Conservation (phyloP, 352 stramenopile species). For the Phytophthora syringae region DNA sequence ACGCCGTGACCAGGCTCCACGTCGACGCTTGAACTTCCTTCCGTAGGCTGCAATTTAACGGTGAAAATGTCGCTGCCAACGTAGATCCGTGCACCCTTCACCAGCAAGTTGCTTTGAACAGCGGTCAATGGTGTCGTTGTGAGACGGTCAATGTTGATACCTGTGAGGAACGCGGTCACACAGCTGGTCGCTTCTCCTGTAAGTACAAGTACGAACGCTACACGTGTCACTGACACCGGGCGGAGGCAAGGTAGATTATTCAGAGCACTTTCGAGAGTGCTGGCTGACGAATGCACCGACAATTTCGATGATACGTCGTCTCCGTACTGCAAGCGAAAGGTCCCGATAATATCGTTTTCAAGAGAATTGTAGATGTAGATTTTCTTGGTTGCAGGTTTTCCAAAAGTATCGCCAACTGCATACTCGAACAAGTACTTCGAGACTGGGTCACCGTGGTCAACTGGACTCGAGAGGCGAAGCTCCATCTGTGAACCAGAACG, state of each 20-base stretch:
- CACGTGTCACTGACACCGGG: constrained; percentile 53
- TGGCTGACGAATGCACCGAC: constrained; percentile 55
- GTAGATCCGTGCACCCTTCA: constrained; percentile 40
- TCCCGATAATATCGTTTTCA: constrained; percentile 65
- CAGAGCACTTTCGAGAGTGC: constrained; percentile 39
- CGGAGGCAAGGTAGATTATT: constrained; percentile 54
- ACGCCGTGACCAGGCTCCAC: constrained; percentile 49
- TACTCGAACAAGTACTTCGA: constrained; percentile 71
- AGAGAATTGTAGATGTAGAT: constrained; percentile 52
- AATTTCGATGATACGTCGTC: constrained; percentile 55
- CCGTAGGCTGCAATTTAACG: constrained; percentile 47
- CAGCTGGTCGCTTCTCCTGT: constrained; percentile 20
- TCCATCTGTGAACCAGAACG: constrained; percentile 66
- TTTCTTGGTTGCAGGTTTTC: constrained; percentile 50
- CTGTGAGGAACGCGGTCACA: constrained; percentile 31
- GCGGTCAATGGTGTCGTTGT: constrained; percentile 45
- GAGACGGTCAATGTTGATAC: constrained; percentile 61
- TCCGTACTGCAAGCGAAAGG: constrained; percentile 75
- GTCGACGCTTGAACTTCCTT: constrained; percentile 46
- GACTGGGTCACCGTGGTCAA: constrained; percentile 41
- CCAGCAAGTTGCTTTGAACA: constrained; percentile 46
- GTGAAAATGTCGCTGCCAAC: constrained; percentile 43
- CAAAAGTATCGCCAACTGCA: constrained; percentile 55
- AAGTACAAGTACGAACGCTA: constrained; percentile 62
- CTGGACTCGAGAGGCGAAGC: constrained; percentile 37